Conservation (phyloP, 2,329 filamentous ascomycete species). For the Nemania sp. region DNA sequence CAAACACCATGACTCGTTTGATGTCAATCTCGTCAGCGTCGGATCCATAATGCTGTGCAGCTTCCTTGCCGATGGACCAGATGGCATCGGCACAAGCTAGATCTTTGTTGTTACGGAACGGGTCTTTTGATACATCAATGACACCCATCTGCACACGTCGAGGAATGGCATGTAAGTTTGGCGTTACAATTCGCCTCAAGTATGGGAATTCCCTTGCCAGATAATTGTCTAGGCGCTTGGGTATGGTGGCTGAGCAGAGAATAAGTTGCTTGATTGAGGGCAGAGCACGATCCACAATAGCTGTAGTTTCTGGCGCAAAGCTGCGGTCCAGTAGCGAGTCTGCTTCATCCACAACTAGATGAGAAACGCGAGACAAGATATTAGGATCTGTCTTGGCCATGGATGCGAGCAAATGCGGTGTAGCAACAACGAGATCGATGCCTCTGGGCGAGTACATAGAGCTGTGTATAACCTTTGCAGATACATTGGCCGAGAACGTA, state of each 20-base stretch:
- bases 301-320: conserved; percentile 80
- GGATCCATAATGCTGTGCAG: conserved; percentile 58
- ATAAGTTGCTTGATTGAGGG: conserved; percentile 85
- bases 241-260: conserved; percentile 95
- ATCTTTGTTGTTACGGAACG: conserved; percentile 89
- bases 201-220: conserved; percentile 81
- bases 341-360: conserved; percentile 91
- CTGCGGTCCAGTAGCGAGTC: conserved; percentile 94
- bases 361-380: conserved; percentile 85
- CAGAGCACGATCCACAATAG: conserved; percentile 78
- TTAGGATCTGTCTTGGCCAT: conserved; percentile 90
- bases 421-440: conserved; percentile 84
- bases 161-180: conserved; percentile 94
- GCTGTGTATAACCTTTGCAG: conserved; percentile 77
- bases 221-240: conserved; percentile 82
- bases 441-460: conserved; percentile 79
- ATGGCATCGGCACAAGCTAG: conserved; percentile 94
- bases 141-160: conserved; percentile 92
- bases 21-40: conserved; percentile 63
- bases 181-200: conserved; percentile 85
- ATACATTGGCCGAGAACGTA: conserved; percentile 77
- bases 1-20: conserved; percentile 90
- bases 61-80: conserved; percentile 86
- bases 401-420: conserved; percentile 84
- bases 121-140: conserved; percentile 87